Evolutionary conservation across 352 stramenopile species (phyloP), one percentile per base, ranked within the genome.

Genomic region (Phytopythium ostracodes): DNA sequence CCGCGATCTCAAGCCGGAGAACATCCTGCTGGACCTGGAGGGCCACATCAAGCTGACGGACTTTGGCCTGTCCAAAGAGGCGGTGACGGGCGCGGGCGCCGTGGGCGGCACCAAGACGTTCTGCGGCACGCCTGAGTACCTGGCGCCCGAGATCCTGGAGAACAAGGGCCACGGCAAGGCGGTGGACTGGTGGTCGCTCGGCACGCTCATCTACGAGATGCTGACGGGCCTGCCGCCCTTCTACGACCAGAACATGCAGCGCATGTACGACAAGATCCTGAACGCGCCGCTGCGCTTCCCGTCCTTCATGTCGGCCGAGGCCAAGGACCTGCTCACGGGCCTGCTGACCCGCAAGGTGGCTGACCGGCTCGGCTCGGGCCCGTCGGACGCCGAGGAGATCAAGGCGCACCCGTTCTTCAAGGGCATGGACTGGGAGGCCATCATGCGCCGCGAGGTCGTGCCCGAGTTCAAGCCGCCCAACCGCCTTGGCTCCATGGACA

Each of bases 1-100:
- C 80, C 84, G 92, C 75, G 96, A 99, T 71, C 79, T 98, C 43
- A 99, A 99, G 79, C 96, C 96, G 2, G 94, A 98, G 70, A 98
- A 99, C 76, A 94, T 98, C 46, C 76, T 97, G 57, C 75, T 98
- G 36, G 96, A 98, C 66, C 75, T 93, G 29, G 90, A 97, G 59
- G 95, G 93, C 49, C 95, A 98, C 79, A 89, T 98, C 58, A 88
- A 91, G 49, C 74, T 98, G 31, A 98, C 96, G 24, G 92, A 98
- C 72, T 98, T 98, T 66, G 96, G 92, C 61, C 86, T 98, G n/a
- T 96, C 83, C 54, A 98, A 98, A 74, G 88, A 97, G 57, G 90
- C 88, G 11, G 88, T 98, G 17, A 91, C 83, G 9, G 87, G 91
- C 49, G 85, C 87, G 40, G 88, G 82, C 54, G 77, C 88, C 20